These are phyloP conservation scores for Gloeophyllum trabeum DNA, from an alignment of 768 basidiomycete species.

Conservation along the genomic window DNA sequence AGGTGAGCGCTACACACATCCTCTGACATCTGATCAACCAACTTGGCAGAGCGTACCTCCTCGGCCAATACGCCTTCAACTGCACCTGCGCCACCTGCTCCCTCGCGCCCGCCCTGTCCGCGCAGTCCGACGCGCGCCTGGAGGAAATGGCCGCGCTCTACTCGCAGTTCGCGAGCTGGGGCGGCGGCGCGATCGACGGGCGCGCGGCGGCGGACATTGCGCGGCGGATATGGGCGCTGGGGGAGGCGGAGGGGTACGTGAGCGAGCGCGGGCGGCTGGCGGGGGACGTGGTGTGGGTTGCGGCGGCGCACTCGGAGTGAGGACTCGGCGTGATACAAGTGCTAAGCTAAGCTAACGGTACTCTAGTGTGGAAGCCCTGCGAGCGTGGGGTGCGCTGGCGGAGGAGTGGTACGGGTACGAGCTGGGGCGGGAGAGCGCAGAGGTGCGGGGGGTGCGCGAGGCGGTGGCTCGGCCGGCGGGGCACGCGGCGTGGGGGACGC, in stretches of 20 bases:
- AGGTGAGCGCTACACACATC: slow-evolving; percentile 24
- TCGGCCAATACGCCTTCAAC: slow-evolving; percentile 40
- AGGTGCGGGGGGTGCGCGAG: slow-evolving; percentile 27
- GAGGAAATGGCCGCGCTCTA: slow-evolving; percentile 33
- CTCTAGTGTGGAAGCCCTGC: slow-evolving; percentile 31
- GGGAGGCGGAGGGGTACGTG: slow-evolving; percentile 53
- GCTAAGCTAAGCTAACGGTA: slow-evolving; percentile 3
- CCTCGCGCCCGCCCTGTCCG: slow-evolving; percentile 33
- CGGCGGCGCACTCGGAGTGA: slow-evolving; percentile 54
- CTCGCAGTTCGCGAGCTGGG: slow-evolving; percentile 38
- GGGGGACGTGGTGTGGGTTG: slow-evolving; percentile 47
- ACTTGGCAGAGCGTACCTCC: slow-evolving; percentile 33
- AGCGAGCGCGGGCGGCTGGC: slow-evolving; percentile 55
- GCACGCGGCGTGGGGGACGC: slow-evolving; percentile 39
- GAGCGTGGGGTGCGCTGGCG: slow-evolving; percentile 39
- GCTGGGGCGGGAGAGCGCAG: slow-evolving; percentile 42
- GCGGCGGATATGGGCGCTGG: slow-evolving; percentile 43
- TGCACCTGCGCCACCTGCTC: slow-evolving; percentile 53
- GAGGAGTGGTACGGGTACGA: slow-evolving; percentile 45
- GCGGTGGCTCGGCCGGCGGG: slow-evolving; percentile 23
- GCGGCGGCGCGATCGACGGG: slow-evolving; percentile 29
- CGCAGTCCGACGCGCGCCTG: slow-evolving; percentile 40
- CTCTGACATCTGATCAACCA: slow-evolving; percentile 1
- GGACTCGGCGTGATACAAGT: slow-evolving; percentile 10
- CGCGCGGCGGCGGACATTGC: slow-evolving; percentile 35